These are phyloP conservation scores for Raphanus sativus DNA, from an alignment of 345 rosid genomes.

Conservation along the genomic window DNA sequence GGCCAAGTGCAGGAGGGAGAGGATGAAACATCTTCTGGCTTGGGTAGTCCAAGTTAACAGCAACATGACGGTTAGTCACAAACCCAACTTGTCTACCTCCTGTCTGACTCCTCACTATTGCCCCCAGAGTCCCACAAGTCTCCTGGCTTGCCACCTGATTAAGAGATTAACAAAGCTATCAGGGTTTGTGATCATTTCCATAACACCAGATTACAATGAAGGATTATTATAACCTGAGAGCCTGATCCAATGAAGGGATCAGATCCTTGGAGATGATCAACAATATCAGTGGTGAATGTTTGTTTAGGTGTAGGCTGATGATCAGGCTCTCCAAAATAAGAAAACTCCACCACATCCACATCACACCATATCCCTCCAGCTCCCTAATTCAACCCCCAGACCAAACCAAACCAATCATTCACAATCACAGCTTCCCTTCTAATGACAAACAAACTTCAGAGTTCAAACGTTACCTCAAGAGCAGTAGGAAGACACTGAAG, in stretches of 20 bases:
- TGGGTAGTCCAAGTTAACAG: slow-evolving; percentile 91
- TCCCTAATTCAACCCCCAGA: slow-evolving; percentile 69
- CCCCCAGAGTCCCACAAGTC: slow-evolving; percentile 95
- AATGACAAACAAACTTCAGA: not conserved
- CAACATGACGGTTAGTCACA: slow-evolving; percentile 95
- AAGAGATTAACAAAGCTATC: slow-evolving; percentile 7
- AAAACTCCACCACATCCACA: slow-evolving; percentile 95
- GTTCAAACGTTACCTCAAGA: slow-evolving; percentile 62
- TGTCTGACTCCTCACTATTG: slow-evolving; percentile 89
- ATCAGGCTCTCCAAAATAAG: slow-evolving; percentile 89
- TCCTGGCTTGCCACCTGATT: slow-evolving; percentile 91
- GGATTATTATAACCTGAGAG: slow-evolving; percentile 69
- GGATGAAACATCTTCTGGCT: slow-evolving; percentile 99
- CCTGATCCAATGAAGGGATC: slow-evolving; percentile 92
- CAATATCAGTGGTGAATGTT: slow-evolving; percentile 80
- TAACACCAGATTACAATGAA: not conserved
- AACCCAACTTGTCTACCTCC: slow-evolving; percentile 92
- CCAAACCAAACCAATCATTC: too few relatives aligned
- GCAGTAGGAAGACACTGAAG: slow-evolving; percentile 79
- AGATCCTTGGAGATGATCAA: slow-evolving; percentile 88
- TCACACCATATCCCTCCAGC: slow-evolving; percentile 99
- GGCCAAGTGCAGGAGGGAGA: slow-evolving; percentile 94
- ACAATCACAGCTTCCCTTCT: too few relatives aligned
- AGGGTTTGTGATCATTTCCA: slow-evolving; percentile 1
- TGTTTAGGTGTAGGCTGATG: slow-evolving; percentile 69